phyloP scores from a whole-genome alignment of 306 rosid species.

The Elaeagnus macrophylla region DNA sequence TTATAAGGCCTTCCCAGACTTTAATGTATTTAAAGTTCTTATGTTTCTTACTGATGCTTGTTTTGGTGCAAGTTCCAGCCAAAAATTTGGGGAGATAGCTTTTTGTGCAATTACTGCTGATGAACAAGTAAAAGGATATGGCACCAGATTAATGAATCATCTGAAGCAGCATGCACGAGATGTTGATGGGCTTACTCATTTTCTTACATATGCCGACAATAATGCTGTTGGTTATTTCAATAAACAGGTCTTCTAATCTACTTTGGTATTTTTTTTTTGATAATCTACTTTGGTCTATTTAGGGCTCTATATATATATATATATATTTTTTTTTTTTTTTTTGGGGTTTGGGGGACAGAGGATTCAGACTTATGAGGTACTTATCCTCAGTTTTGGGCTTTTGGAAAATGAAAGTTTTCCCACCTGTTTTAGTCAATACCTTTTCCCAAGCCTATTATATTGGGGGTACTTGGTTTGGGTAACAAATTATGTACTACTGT shows the following conservation, averaged over 20 bases:
- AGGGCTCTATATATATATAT: too few species aligned
- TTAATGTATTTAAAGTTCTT: too few species aligned
- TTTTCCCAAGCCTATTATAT: background rate
- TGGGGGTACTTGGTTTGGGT: slow-evolving; percentile 5
- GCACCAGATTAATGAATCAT: slow-evolving; percentile 96
- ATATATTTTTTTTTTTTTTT: slow-evolving; percentile 10
- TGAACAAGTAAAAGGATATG: slow-evolving; percentile 97
- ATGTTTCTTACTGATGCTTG: slow-evolving; percentile 1
- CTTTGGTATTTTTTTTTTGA: slow-evolving; percentile 3
- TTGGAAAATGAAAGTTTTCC: background rate
- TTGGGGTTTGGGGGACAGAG: slow-evolving; percentile 7
- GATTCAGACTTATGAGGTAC: slow-evolving; percentile 8
- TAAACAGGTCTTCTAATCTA: slow-evolving; percentile 67
- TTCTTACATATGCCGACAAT: slow-evolving; percentile 95
- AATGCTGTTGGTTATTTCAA: slow-evolving; percentile 97
- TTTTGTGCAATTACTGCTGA: slow-evolving; percentile 93
- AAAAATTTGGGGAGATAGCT: slow-evolving; percentile 90
- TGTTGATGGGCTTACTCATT: slow-evolving; percentile 88
- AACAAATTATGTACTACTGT: slow-evolving; percentile 20
- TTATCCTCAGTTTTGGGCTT: background rate
- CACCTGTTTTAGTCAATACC: background rate
- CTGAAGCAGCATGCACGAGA: slow-evolving; percentile 89
- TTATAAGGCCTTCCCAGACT: too few species aligned
- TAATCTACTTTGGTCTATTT: too few species aligned
- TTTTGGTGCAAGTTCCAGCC: slow-evolving; percentile 41